These are phyloP conservation scores for Podospora fimiseda DNA, from an alignment of 495 filamentous ascomycete species.

Conservation along the genomic window DNA sequence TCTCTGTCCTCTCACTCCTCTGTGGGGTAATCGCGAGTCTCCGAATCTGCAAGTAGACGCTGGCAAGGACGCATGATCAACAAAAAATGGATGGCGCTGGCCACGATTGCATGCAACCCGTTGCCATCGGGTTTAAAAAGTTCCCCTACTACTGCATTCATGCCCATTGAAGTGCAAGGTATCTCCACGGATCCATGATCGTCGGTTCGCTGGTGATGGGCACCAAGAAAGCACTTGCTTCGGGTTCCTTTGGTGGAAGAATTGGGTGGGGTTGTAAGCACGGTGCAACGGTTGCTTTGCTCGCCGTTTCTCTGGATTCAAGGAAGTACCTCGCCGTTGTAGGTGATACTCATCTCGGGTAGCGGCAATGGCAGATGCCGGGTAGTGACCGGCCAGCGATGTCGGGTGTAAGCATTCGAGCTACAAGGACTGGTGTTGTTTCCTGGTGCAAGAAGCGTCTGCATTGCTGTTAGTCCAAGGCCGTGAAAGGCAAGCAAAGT, in stretches of 20 bases:
- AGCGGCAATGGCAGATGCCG: background rate
- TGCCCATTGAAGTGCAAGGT: background rate
- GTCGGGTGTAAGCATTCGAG: no score
- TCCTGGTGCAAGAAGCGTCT: no score
- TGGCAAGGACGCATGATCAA: background rate
- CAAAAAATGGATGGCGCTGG: background rate
- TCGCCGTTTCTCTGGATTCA: background rate
- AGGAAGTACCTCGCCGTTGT: background rate
- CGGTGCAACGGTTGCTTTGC: background rate
- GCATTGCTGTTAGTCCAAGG: background rate
- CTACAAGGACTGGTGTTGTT: no score
- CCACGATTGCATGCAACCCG: background rate
- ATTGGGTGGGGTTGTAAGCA: background rate
- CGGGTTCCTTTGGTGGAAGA: background rate
- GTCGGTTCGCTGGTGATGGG: background rate
- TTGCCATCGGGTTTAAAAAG: background rate
- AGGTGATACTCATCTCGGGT: background rate
- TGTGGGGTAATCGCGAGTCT: background rate
- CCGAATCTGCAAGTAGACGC: background rate
- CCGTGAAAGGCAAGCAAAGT: no score
- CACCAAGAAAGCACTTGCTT: background rate
- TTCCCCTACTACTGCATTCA: background rate
- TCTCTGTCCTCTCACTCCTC: background rate
- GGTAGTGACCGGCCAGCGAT: background rate
- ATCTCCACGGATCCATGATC: background rate